Conservation (phyloP, 345 rosid species). For the Rhodomyrtus tomentosa region DNA sequence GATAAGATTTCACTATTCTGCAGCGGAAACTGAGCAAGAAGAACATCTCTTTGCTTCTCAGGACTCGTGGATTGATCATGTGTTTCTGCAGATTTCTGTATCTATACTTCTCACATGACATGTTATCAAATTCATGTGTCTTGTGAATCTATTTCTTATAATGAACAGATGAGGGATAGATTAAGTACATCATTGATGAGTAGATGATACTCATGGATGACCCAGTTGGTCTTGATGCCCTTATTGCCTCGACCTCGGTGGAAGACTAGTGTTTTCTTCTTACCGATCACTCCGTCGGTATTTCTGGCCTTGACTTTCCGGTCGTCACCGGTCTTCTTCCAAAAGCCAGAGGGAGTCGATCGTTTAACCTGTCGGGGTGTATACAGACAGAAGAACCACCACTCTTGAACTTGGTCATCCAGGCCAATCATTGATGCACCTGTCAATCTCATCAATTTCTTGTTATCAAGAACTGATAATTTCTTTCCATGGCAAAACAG, state of each 20-base stretch:
- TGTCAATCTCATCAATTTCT: background rate
- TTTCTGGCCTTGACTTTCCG: background rate
- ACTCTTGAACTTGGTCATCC: background rate
- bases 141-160: background rate
- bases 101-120: background rate
- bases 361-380: background rate
- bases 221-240: background rate
- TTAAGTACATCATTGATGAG: background rate
- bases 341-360: background rate
- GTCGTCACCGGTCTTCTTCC: background rate
- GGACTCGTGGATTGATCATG: background rate
- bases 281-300: background rate
- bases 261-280: background rate
- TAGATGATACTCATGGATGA: background rate
- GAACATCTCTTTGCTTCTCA: background rate
- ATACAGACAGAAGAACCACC: background rate
- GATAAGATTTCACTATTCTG: background rate
- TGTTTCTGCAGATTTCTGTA: background rate
- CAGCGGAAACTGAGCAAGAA: background rate
- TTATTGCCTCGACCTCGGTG: background rate
- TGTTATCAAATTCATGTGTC: background rate
- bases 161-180: background rate
- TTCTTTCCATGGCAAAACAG: background rate
- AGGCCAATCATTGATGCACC: background rate
- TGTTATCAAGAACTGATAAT: background rate